Evolutionary conservation across 768 basidiomycete species (phyloP), one percentile per base, ranked within the genome.

Genomic region (Auricularia cornea): DNA sequence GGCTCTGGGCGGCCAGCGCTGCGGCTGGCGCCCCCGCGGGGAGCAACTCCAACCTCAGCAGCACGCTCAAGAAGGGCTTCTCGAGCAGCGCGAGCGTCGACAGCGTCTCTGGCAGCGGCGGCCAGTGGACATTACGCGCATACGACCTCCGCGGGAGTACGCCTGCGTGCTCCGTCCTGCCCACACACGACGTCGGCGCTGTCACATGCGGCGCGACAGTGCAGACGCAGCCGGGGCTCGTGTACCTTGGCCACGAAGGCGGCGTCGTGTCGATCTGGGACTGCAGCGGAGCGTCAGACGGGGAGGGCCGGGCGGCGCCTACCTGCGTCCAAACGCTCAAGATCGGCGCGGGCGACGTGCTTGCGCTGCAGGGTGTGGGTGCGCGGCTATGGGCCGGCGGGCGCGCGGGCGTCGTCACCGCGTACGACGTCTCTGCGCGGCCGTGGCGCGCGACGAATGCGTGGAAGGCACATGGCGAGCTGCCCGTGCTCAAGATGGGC

Each of bases 211-310:
- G 88, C 0, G 85, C 94, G 0, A 77, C 91, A 33, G 72, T 98
- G 6, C 87, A 90, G 0, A 82, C 85, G 1, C 78, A 83, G 23
- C 86, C 87, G 0, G 79, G 82, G 2, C 73, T 78, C 31, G 88
- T 92, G 41, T 97, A 88, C 68, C 77, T 99, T 35, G 94, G 90
- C 0, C 96, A 99, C 68, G 95, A 98, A 73, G 94, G 90, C 48
- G 96, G 96, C 0, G 87, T 81, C 69, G 80, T 98, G 66, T 88
- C 87, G 2, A 77, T 95, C n/a, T 99, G 97, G 94, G 28, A 30
- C 59, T 23, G 68, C 75, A 28, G 65, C 84, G 11, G 77, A 78
- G 2, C 79, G 80, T 0, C 76, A 74, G 86, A 84, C 64, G 84
- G 83, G 14, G 38, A 38, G 32, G 8, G 30, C 51, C n/a, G 41